Evolutionary conservation across 257 asterid genomes (phyloP), one percentile per base, ranked within the genome.

Genomic region (Echites panduratus): DNA sequence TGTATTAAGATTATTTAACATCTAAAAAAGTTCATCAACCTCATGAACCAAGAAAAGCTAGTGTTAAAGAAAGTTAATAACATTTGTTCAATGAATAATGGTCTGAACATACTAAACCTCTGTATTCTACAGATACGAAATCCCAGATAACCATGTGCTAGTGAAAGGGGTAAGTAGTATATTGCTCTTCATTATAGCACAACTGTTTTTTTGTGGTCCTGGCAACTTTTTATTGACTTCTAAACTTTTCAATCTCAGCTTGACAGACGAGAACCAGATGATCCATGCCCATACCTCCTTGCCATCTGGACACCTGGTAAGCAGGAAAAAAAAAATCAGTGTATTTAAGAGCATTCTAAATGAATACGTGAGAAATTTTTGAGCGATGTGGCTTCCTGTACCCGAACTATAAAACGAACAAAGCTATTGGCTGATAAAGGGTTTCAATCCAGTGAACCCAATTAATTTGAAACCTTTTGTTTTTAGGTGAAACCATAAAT

Each of bases 291-390:
- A 11, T 95, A 95, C 86, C 95, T 95, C 73, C 98, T 95, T 50
- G 97, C 98, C 29, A 95, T 95, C 72, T 95, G 99, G 99, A 89
- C 97, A 80, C 98, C 99, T 68, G 99, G 99, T 91, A 89, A 75
- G 75, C 24, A 65, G 71, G 70, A 74, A 3, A 77, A 66, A 49
- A 45, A 41, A 40, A 12, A 41, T 40, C 38, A 70, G 17, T 22
- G 48, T 1, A 65, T 52, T 17, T 66, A 7, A 50, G 24, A 62
- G 63, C 73, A 48, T 32, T 44, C 70, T 26, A 19, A 67, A 35
- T 66, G 64, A 56, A 48, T 52, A 47, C 19, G 24, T 26, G 56
- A n/a, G n/a, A 6, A 24, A 29, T 48, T 5, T 26, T n/a, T 27
- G 5, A 48, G 63, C 62, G 4, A 17, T 24, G 29, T 22, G 19